Base-by-base conservation (phyloP, 2,329 filamentous ascomycete genomes). In the Cryphonectria naterciae region DNA sequence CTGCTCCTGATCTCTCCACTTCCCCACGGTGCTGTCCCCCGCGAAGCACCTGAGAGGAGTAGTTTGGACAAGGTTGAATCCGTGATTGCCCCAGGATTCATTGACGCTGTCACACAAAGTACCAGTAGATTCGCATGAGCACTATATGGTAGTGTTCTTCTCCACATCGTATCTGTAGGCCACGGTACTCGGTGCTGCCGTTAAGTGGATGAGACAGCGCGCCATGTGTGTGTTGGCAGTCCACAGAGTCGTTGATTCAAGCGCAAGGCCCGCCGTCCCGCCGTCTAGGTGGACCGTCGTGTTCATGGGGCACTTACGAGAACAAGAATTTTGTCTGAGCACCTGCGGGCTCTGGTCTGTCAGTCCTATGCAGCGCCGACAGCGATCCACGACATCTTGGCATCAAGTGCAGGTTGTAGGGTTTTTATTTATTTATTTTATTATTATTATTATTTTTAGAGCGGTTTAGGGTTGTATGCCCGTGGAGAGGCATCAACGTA, bases 1-100 rank as follows among this genome's bases (percentile, higher is more conserved):
- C 52, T 67, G 58, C 64, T 65, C 35, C 56, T 32, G 52, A 17
- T 41, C 32, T 64, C 58, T 66, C 63, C 67, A 69, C 70, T 70
- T 68, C 66, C 69, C 66, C 66, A 62, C 54, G 61, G 35, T 32
- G 35, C 35, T 28, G 39, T 43, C 11, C 37, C n/a, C 61, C 37
- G 22, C 37, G 37, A 41, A 43, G 58, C 32, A 62, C 5, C 37
- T 39, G n/a, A 37, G 61, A 64, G 61, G 61, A 64, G 60, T 13
- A 49, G 63, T n/a, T 39, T 62, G 67, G 67, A 60, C 62, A 69
- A 66, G 39, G 22, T 56, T 37, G 70, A 56, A 25, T 15, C 56
- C 17, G 39, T 46, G 22, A n/a, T n/a, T 8, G 8, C 70, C 49
- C 70, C 67, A 71, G 28, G 25, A 58, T 32, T 58, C 35, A 28